These are phyloP conservation scores for Xylaria nigripes DNA, from an alignment of 495 filamentous ascomycete genomes.

Conservation along the genomic window DNA sequence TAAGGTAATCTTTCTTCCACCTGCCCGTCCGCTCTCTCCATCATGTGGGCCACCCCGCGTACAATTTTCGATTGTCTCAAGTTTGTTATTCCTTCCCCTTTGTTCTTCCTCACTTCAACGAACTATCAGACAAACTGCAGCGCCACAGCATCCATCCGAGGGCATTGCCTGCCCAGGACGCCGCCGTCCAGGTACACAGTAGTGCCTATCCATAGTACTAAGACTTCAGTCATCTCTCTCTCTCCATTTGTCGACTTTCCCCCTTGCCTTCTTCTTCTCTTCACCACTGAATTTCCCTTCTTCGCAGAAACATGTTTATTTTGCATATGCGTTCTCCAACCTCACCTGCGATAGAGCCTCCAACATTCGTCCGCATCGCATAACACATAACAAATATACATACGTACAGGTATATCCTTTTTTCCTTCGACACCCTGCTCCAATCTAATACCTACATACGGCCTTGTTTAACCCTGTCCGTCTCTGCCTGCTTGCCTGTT, in stretches of 20 bases:
- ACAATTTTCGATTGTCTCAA: constrained; percentile 8
- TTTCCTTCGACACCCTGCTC: neutral
- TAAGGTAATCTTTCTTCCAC: no score
- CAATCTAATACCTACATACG: neutral
- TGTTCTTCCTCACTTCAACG: neutral
- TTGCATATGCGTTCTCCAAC: neutral
- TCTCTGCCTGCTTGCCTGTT: neutral
- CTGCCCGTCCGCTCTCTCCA: no score
- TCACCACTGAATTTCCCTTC: neutral
- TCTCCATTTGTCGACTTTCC: neutral
- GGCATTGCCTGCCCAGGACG: neutral
- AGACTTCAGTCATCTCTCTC: neutral
- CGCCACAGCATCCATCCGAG: neutral
- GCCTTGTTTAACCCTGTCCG: neutral
- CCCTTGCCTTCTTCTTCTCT: neutral
- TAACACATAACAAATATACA: neutral
- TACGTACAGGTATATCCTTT: neutral
- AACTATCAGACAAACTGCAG: neutral
- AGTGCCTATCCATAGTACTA: no score
- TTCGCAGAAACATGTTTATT: neutral
- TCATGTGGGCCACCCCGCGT: constrained; percentile 2
- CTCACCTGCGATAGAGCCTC: neutral
- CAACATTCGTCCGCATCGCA: neutral
- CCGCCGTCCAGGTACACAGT: neutral
- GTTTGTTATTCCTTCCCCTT: constrained; percentile 1